These are phyloP conservation scores for Batkoa obscura DNA, from an alignment of 371 early-diverging fungal species.

Conservation along the genomic window DNA sequence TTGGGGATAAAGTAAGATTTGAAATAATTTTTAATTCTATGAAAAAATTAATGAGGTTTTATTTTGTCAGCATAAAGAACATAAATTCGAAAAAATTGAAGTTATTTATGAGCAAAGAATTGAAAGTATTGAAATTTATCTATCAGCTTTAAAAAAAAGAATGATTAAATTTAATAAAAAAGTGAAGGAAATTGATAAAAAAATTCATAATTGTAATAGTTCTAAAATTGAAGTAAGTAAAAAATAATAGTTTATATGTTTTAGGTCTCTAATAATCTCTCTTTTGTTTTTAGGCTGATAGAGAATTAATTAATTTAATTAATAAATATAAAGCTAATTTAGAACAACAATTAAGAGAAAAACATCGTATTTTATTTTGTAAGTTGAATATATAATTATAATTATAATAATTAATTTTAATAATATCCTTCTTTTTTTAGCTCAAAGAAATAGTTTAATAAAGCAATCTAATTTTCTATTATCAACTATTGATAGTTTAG, in stretches of 20 bases:
- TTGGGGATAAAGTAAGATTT: neutral
- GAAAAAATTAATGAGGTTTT: neutral
- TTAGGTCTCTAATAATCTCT: neutral
- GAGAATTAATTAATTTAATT: conserved; percentile 2
- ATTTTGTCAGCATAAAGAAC: conserved; percentile 3
- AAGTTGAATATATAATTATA: neutral
- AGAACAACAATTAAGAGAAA: conserved; percentile 3
- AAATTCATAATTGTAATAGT: conserved; percentile 2
- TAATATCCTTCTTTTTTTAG: neutral
- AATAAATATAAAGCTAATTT: conserved; percentile 1
- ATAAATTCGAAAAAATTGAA: conserved; percentile 4
- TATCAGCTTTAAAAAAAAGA: neutral
- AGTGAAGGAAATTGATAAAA: conserved; percentile 2
- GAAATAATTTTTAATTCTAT: neutral
- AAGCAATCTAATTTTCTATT: neutral
- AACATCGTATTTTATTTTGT: neutral
- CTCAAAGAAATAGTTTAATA: neutral
- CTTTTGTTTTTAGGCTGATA: neutral
- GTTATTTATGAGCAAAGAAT: conserved; percentile 4
- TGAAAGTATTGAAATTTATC: conserved; percentile 1
- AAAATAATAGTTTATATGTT: too few species aligned
- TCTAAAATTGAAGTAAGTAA: neutral
- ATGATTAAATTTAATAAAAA: conserved; percentile 2
- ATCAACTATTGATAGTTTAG: neutral
- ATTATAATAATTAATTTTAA: neutral